These are phyloP conservation scores for Penicillium argentinense DNA, from an alignment of 495 filamentous ascomycete genomes.

Conservation along the genomic window DNA sequence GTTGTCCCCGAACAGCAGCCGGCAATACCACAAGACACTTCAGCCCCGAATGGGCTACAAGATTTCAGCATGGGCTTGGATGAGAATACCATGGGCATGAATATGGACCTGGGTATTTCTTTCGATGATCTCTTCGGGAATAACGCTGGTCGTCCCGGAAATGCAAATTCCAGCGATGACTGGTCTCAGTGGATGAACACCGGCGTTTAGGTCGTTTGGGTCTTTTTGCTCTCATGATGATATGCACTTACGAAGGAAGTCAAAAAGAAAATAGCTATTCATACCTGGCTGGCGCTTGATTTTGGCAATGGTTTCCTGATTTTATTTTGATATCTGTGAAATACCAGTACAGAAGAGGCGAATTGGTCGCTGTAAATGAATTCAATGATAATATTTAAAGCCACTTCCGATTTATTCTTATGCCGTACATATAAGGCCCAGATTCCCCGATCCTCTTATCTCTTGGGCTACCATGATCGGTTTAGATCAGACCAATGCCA, in stretches of 20 bases:
- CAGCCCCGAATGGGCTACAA: conserved; percentile 18
- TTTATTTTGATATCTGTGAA: conserved; percentile 2
- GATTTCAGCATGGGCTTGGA: conserved; percentile 33
- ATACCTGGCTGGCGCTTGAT: conserved; percentile 27
- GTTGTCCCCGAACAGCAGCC: conserved; percentile 16
- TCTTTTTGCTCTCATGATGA: conserved; percentile 17
- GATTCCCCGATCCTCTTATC: conserved; percentile 1
- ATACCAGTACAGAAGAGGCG: conserved; percentile 1
- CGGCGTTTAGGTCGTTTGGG: conserved; percentile 8
- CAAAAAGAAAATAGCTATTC: conserved; percentile 19
- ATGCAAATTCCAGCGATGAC: conserved; percentile 33
- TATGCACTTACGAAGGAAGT: conserved; percentile 23
- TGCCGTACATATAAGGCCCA: no score
- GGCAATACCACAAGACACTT: conserved; percentile 19
- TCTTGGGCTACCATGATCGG: conserved; percentile 8
- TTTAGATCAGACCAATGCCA: conserved; percentile 14
- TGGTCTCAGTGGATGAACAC: conserved; percentile 48
- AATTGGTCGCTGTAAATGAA: background rate
- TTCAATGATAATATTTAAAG: background rate
- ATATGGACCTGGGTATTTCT: conserved; percentile 38
- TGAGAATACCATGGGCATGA: conserved; percentile 32
- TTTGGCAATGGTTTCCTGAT: conserved; percentile 1
- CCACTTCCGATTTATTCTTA: no score
- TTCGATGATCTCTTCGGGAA: conserved; percentile 48
- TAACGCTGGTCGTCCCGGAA: conserved; percentile 20